These are phyloP conservation scores for Mycena vitilis DNA, from an alignment of 768 basidiomycete species.

Conservation along the genomic window DNA sequence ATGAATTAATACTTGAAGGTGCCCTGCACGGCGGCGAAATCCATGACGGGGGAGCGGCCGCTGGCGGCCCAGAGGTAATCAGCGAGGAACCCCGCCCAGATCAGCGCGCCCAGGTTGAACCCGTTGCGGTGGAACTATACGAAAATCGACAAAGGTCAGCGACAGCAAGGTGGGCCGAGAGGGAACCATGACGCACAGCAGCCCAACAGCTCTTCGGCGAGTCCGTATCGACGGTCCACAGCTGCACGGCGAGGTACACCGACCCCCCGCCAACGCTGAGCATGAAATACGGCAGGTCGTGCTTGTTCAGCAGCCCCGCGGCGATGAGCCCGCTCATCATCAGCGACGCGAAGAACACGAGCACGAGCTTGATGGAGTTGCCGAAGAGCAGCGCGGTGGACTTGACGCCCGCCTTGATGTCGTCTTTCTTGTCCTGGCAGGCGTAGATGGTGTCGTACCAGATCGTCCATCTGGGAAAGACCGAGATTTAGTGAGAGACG, in stretches of 20 bases:
- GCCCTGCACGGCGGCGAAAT: slow-evolving; percentile 2
- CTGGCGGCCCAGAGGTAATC: slow-evolving; percentile 33
- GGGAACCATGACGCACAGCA: slow-evolving; percentile 21
- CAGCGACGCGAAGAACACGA: slow-evolving; percentile 51
- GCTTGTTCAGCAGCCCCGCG: slow-evolving; percentile 43
- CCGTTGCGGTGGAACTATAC: slow-evolving; percentile 37
- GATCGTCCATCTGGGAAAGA: slow-evolving; percentile 33
- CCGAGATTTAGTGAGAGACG: neutral
- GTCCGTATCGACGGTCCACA: slow-evolving; percentile 34
- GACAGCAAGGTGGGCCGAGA: neutral
- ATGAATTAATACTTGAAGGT: no score
- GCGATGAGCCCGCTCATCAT: slow-evolving; percentile 40
- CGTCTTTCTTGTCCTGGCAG: slow-evolving; percentile 68
- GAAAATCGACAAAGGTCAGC: neutral
- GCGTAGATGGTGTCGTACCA: slow-evolving; percentile 68
- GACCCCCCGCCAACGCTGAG: slow-evolving; percentile 34
- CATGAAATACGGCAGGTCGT: slow-evolving; percentile 36
- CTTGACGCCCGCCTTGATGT: slow-evolving; percentile 67
- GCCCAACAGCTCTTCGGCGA: slow-evolving; percentile 37
- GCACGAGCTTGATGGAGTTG: slow-evolving; percentile 53
- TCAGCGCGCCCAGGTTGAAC: slow-evolving; percentile 33
- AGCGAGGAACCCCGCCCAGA: slow-evolving; percentile 33
- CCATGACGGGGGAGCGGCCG: slow-evolving; percentile 1
- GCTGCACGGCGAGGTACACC: slow-evolving; percentile 35
- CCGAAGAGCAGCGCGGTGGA: slow-evolving; percentile 74